phyloP scores from a whole-genome alignment of 169 alveolate genomes.

The Ichthyophthirius multifiliis region DNA sequence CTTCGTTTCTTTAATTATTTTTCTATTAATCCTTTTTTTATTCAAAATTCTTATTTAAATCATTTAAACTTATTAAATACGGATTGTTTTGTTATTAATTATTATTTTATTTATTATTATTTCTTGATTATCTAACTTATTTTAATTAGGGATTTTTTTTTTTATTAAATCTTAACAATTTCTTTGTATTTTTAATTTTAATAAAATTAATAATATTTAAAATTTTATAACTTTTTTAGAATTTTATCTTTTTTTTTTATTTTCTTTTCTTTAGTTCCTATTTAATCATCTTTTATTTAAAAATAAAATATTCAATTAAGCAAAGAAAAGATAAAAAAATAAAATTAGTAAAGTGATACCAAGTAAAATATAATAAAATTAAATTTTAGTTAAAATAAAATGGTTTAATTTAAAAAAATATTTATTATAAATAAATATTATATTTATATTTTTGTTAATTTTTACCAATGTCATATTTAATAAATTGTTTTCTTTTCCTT shows the following conservation, averaged over 20 bases:
- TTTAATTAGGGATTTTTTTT: too few relatives aligned
- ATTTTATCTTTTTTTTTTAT: background rate
- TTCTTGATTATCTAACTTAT: background rate
- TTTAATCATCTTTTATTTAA: background rate
- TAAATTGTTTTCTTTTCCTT: background rate
- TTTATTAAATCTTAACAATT: background rate
- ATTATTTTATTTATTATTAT: background rate
- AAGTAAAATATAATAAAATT: too few relatives aligned
- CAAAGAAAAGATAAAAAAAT: background rate
- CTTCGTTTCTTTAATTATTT: background rate
- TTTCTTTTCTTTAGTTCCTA: background rate
- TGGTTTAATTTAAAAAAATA: too few relatives aligned
- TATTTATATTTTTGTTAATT: too few relatives aligned
- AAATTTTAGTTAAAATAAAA: too few relatives aligned
- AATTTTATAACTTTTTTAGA: background rate
- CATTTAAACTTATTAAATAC: background rate
- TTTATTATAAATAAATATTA: too few relatives aligned
- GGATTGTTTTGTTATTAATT: background rate
- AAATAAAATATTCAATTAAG: background rate
- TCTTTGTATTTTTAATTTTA: background rate
- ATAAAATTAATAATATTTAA: background rate
- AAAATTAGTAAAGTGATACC: background rate
- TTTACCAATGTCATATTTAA: background rate
- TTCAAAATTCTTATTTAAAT: background rate
- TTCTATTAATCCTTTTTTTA: background rate